Conservation (phyloP, 768 basidiomycete species). For the Russula vinacea region DNA sequence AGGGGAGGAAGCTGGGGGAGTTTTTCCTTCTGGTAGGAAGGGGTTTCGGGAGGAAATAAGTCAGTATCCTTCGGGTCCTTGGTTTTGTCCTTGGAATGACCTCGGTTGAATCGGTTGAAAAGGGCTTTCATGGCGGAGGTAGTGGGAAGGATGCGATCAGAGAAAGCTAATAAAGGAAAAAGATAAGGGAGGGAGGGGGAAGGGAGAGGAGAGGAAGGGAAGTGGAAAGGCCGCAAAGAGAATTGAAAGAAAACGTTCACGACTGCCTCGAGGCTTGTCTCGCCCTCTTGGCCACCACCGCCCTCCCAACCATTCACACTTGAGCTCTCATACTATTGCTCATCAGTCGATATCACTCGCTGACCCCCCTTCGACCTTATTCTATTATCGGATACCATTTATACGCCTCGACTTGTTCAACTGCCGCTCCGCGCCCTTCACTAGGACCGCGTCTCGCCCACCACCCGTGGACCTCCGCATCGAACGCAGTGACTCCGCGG, state of each 20-base stretch:
- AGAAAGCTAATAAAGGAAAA: slow-evolving; percentile 23
- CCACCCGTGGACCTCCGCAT: slow-evolving; percentile 46
- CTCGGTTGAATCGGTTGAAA: slow-evolving; percentile 69
- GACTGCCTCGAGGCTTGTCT: slow-evolving; percentile 25
- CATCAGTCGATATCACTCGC: too few relatives aligned
- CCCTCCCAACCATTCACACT: slow-evolving; percentile 41
- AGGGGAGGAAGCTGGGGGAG: slow-evolving; percentile 58
- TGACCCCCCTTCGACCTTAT: slow-evolving; percentile 70
- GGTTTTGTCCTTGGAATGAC: slow-evolving; percentile 61
- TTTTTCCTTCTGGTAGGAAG: slow-evolving; percentile 51
- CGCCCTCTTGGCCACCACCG: neutral
- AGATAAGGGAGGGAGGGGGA: slow-evolving; percentile 25
- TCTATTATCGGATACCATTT: slow-evolving; percentile 80
- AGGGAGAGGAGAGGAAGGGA: slow-evolving; percentile 28
- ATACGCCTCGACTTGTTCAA: slow-evolving; percentile 53
- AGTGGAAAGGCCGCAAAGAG: slow-evolving; percentile 18
- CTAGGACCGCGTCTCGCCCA: slow-evolving; percentile 41
- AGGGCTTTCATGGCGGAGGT: slow-evolving; percentile 73
- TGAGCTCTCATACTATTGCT: neutral
- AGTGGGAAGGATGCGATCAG: slow-evolving; percentile 17
- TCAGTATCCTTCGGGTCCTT: slow-evolving; percentile 43
- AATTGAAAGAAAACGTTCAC: slow-evolving; percentile 16
- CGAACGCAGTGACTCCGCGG: slow-evolving; percentile 64
- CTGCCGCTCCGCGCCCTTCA: slow-evolving; percentile 72
- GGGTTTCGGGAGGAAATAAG: slow-evolving; percentile 27